Conservation (phyloP, 1,139 yeast species). For the Pichia sp. region DNA sequence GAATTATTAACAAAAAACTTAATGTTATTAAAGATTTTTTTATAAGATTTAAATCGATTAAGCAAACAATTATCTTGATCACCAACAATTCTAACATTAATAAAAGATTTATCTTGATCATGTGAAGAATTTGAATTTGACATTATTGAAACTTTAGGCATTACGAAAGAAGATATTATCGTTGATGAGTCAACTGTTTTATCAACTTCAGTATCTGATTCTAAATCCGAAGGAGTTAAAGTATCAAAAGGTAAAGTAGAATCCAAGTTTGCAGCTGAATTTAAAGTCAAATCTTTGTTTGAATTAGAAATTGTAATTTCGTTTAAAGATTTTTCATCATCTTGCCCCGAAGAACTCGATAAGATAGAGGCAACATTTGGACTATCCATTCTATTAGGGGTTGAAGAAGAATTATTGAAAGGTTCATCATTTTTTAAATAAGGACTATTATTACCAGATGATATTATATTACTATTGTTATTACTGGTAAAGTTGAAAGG, state of each 20-base stretch:
- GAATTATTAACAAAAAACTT: conserved; percentile 20
- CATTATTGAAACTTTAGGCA: conserved; percentile 28
- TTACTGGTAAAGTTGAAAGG: conserved; percentile 7
- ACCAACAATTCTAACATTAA: conserved; percentile 28
- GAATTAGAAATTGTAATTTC: not conserved
- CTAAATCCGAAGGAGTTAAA: too few species aligned
- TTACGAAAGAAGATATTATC: conserved; percentile 30
- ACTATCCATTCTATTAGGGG: conserved; percentile 13
- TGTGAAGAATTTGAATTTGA: conserved; percentile 1
- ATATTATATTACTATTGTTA: conserved; percentile 14
- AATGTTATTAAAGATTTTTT: conserved; percentile 25
- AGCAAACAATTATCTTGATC: conserved; percentile 17
- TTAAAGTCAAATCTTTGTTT: not conserved
- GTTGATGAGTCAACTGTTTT: conserved; percentile 24
- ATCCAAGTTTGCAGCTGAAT: not conserved
- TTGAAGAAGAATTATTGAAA: not conserved
- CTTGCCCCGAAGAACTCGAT: conserved; percentile 29
- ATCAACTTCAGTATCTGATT: conserved; percentile 19
- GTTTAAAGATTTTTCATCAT: conserved; percentile 14
- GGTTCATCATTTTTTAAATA: conserved; percentile 1
- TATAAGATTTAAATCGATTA: conserved; percentile 23
- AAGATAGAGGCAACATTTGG: conserved; percentile 27
- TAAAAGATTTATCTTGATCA: not conserved
- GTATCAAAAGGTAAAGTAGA: too few species aligned
- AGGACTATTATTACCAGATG: conserved; percentile 12